phyloP scores from a whole-genome alignment of 768 basidiomycete species.

The Psilocybe azurescens region DNA sequence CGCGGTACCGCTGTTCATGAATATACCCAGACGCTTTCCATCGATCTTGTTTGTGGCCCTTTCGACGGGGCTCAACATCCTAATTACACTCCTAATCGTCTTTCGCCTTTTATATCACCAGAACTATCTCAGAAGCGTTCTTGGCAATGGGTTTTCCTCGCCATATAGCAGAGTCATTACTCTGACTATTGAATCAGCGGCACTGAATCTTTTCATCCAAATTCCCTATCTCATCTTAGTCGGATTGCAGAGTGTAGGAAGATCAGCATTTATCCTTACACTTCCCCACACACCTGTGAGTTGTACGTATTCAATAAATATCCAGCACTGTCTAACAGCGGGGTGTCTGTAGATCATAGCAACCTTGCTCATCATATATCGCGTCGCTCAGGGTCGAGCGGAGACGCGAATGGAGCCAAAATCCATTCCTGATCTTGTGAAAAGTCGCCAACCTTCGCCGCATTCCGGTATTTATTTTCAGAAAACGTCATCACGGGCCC shows the following conservation, averaged over 20 bases:
- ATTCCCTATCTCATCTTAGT: constrained; percentile 13
- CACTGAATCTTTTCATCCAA: constrained; percentile 15
- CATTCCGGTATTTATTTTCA: not conserved
- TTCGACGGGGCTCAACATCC: constrained; percentile 17
- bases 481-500: not conserved
- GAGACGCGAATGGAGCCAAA: not conserved
- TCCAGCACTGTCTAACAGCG: not conserved
- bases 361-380: constrained; percentile 21
- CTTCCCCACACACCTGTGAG: constrained; percentile 19
- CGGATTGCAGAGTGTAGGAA: not conserved
- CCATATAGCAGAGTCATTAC: constrained; percentile 15
- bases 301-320: not conserved
- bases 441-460: not conserved
- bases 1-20: constrained; percentile 11
- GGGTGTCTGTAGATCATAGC: constrained; percentile 8
- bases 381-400: constrained; percentile 20
- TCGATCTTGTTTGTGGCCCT: constrained; percentile 12
- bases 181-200: constrained; percentile 21
- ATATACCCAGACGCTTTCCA: not conserved
- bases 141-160: constrained; percentile 3
- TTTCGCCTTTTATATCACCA: constrained; percentile 15
- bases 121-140: constrained; percentile 6
- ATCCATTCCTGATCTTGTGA: not conserved
- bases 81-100: constrained; percentile 13
- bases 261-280: constrained; percentile 10